Conservation (phyloP, 148 eudicot genomes). For the Rhododendron ovatum region DNA sequence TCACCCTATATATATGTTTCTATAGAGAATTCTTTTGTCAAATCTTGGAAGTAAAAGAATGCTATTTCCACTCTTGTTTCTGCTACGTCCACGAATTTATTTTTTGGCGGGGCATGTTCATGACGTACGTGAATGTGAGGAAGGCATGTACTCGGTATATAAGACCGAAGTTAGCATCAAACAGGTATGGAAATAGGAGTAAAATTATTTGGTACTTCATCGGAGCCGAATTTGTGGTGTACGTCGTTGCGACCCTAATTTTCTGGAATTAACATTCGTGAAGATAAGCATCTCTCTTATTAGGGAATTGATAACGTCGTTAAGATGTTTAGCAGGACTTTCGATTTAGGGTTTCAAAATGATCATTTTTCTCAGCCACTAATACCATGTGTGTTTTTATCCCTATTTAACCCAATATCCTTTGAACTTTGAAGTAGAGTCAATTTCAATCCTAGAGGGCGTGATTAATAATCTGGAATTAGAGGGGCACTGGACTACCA, state of each 20-base stretch:
- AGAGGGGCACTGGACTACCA: no score
- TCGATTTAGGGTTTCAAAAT: no score
- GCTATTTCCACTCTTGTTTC: slow-evolving; percentile 38
- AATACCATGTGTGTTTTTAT: no score
- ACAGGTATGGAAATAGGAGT: slow-evolving; percentile 29
- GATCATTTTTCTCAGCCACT: no score
- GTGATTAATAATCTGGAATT: no score
- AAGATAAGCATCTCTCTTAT: not conserved
- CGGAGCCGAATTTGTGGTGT: not conserved
- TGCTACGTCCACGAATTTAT: slow-evolving; percentile 1
- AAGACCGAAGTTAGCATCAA: slow-evolving; percentile 14
- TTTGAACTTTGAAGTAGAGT: no score
- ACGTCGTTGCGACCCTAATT: not conserved
- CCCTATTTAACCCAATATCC: no score
- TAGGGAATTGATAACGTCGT: no score
- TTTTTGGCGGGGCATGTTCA: not conserved
- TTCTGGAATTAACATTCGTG: not conserved
- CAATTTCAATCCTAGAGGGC: no score
- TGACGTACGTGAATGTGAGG: not conserved
- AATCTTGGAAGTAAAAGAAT: slow-evolving; percentile 12
- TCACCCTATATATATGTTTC: not conserved
- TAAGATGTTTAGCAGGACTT: no score
- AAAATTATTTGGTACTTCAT: not conserved
- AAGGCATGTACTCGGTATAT: slow-evolving; percentile 6
- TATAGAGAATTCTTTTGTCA: not conserved